phyloP scores from a whole-genome alignment of 352 stramenopile species.

The Globisporangium polare region DNA sequence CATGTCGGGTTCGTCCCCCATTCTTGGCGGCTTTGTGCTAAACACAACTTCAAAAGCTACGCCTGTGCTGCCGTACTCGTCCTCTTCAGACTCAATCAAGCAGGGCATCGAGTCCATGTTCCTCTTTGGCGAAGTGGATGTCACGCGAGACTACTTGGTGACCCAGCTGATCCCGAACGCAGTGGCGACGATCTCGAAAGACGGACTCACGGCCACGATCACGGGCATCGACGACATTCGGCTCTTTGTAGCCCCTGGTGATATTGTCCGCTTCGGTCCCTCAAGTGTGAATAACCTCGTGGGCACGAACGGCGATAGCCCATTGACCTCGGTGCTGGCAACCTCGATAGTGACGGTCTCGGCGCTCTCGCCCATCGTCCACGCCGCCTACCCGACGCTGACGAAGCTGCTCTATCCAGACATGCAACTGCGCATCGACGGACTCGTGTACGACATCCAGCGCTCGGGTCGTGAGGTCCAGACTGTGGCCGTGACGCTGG shows the following conservation, averaged over 20 bases:
- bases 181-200: constrained; percentile 46
- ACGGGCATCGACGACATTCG: constrained; percentile 53
- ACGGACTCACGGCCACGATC: constrained; percentile 44
- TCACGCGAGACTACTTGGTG: constrained; percentile 44
- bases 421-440: constrained; percentile 88
- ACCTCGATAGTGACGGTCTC: constrained; percentile 49
- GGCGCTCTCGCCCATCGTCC: constrained; percentile 45
- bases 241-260: constrained; percentile 54
- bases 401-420: constrained; percentile 65
- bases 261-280: constrained; percentile 64
- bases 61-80: constrained; percentile 49
- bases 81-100: constrained; percentile 55
- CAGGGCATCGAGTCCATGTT: constrained; percentile 75
- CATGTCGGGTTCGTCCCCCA: constrained; percentile 37
- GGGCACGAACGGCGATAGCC: constrained; percentile 64
- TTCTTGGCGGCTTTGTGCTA: constrained; percentile 50
- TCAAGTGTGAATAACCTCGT: constrained; percentile 31
- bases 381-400: constrained; percentile 19
- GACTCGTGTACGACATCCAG: constrained; percentile 79
- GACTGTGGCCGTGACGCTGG: constrained; percentile 44
- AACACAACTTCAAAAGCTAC: constrained; percentile 37
- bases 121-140: constrained; percentile 70
- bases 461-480: constrained; percentile 91
- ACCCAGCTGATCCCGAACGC: constrained; percentile 56
- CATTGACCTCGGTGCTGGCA: constrained; percentile 36